These are phyloP conservation scores for Trypanosoma caninum DNA, from an alignment of 208 protist genomes.

Conservation along the genomic window DNA sequence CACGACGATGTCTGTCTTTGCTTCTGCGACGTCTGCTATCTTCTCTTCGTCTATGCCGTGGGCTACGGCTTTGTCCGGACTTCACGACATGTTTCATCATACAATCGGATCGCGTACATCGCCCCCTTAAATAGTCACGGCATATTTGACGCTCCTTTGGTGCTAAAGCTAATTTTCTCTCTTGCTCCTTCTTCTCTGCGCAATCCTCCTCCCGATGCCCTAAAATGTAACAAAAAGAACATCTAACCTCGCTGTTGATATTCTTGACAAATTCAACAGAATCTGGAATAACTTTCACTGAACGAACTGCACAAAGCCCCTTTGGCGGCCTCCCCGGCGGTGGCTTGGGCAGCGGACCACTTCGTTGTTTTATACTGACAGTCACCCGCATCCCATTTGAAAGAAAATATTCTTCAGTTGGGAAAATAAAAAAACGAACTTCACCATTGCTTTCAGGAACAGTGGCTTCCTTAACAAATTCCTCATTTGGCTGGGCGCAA, in stretches of 20 bases:
- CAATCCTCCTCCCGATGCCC: constrained; percentile 15
- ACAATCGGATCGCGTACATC: constrained; percentile 23
- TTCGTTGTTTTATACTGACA: constrained; percentile 50
- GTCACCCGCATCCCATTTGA: constrained; percentile 60
- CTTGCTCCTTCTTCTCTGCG: constrained; percentile 24
- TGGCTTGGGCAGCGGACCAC: constrained; percentile 54
- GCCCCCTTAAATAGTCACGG: constrained; percentile 27
- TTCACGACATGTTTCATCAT: constrained; percentile 21
- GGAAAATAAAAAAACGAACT: constrained; percentile 43
- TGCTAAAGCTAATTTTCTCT: constrained; percentile 16
- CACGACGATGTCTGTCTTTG: constrained; percentile 12
- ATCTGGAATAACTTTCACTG: constrained; percentile 5
- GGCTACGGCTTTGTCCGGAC: constrained; percentile 1
- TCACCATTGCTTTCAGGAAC: constrained; percentile 16
- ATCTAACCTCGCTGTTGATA: constrained; percentile 11
- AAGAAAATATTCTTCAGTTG: constrained; percentile 74
- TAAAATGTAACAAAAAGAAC: constrained; percentile 21
- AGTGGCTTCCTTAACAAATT: constrained; percentile 2
- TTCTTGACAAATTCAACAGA: constrained; percentile 2
- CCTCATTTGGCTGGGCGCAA: constrained; percentile 30
- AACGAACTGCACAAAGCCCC: constrained; percentile 19
- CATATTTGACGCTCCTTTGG: constrained; percentile 27
- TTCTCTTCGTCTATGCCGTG: constrained; percentile 11
- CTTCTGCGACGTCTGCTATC: constrained; percentile 9
- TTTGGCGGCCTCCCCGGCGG: constrained; percentile 60